Evolutionary conservation across 208 protist genomes (phyloP), one percentile per base, ranked within the genome.

Genomic region (Angomonas ambiguus): DNA sequence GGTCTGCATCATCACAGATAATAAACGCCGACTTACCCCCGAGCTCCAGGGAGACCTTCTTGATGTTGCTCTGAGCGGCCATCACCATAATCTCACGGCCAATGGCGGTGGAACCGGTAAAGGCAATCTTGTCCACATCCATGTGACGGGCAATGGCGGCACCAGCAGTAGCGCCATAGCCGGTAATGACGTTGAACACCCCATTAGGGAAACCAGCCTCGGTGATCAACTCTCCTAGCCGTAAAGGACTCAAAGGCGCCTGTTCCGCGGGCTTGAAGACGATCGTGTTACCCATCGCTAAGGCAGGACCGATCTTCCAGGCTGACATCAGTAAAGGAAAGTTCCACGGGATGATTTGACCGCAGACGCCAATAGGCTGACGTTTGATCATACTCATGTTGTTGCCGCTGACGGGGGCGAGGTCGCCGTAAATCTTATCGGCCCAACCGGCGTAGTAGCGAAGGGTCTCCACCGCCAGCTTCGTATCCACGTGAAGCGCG

Each of bases 21-120:
- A 98, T 93, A 48, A 95, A 79, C 48, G 93, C 83, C 1, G 79
- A 91, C 78, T 97, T 98, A 60, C 94, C 94, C 55, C 94, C 94
- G 0, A 98, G 69, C 74, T 97, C 92, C 0, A 97, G 67, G 30
- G 85, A 91, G 1, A 93, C 77, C 64, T 74, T 73, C 73, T 93
- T 95, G 51, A 93, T 65, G 69, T 93, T 95, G 65, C 65, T 81
- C 60, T 82, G 62, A n/a, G 76, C 78, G 4, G 85, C 69, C 70
- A 79, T 53, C 22, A 62, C 64, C 76, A 91, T 80, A 24, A 97
- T 85, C 49, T 88, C 60, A 27, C 83, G 67, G 32, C 89, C 92
- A 20, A 95, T 69, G 38, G 73, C 27, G 6, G 83, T 94, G 48
- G 83, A 92, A 22, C 92, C 92, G 41, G 92, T 97, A 72, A 97